These are phyloP conservation scores for Coprinopsis cinerea DNA, from an alignment of 768 basidiomycete species.

Conservation along the genomic window DNA sequence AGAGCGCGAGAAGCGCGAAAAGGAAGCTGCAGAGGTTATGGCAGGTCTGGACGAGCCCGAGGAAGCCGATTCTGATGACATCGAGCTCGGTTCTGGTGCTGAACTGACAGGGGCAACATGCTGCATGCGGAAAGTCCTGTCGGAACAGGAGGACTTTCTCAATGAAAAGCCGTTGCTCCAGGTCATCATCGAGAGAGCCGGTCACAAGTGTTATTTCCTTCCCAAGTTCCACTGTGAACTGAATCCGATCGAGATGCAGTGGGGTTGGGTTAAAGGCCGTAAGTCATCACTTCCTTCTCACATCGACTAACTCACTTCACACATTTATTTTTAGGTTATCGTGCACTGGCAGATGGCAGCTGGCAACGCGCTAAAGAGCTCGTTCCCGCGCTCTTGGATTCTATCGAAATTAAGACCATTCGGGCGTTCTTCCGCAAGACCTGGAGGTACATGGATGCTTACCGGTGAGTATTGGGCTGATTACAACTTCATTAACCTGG, in stretches of 20 bases:
- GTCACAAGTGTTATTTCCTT: conserved; percentile 30
- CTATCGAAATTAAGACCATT: background rate
- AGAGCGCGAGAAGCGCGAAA: conserved; percentile 7
- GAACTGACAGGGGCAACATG: conserved; percentile 10
- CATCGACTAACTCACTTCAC: background rate
- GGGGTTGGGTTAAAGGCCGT: conserved; percentile 3
- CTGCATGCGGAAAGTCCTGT: conserved; percentile 29
- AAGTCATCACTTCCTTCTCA: background rate
- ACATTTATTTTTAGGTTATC: background rate
- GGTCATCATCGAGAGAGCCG: conserved; percentile 19
- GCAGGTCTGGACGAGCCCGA: conserved; percentile 7
- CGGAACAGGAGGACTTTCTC: conserved; percentile 31
- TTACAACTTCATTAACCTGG: background rate
- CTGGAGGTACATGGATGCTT: background rate
- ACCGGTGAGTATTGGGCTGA: background rate
- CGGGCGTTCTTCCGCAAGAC: background rate
- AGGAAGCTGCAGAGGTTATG: conserved; percentile 2
- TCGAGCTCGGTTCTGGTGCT: background rate
- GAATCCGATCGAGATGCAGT: conserved; percentile 36
- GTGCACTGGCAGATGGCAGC: background rate
- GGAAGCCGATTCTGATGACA: background rate
- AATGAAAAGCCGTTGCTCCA: conserved; percentile 12
- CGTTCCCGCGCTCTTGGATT: conserved; percentile 3
- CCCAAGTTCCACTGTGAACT: conserved; percentile 24
- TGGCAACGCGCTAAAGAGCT: background rate